These are phyloP conservation scores for Aspergillus egyptiacus DNA, from an alignment of 495 filamentous ascomycete genomes.

Conservation along the genomic window DNA sequence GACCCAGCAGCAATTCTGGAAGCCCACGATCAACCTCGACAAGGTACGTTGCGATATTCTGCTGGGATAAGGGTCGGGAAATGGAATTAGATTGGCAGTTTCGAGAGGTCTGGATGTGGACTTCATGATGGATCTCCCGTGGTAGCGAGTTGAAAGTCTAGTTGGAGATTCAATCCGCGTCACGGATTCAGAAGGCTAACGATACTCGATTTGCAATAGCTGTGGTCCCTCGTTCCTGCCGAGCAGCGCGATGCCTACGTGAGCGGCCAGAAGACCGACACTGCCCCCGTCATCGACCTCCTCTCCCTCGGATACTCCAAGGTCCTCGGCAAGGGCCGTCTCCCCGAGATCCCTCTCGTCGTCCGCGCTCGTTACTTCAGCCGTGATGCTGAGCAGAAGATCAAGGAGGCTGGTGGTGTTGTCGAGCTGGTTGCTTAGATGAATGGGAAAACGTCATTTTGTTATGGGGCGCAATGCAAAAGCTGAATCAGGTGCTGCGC, in stretches of 20 bases:
- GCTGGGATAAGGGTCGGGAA: neutral
- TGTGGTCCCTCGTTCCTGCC: constrained; percentile 74
- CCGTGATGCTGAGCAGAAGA: constrained; percentile 87
- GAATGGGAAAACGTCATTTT: constrained; percentile 23
- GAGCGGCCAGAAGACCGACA: constrained; percentile 64
- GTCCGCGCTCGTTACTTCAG: constrained; percentile 85
- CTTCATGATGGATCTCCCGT: neutral
- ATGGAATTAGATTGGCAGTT: neutral
- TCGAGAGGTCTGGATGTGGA: neutral
- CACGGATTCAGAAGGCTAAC: too few species aligned
- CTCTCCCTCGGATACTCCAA: constrained; percentile 88
- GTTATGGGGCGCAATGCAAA: constrained; percentile 27
- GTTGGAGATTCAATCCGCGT: too few species aligned
- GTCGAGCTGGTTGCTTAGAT: constrained; percentile 85
- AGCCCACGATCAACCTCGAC: constrained; percentile 84
- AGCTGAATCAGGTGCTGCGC: constrained; percentile 32
- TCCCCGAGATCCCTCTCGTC: constrained; percentile 79
- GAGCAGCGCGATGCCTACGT: constrained; percentile 83
- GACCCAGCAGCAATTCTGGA: constrained; percentile 85
- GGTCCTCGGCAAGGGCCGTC: constrained; percentile 85
- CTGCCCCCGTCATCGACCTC: constrained; percentile 87
- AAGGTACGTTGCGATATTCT: constrained; percentile 53
- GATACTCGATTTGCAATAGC: constrained; percentile 47
- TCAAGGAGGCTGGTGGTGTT: constrained; percentile 87
- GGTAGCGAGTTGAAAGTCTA: neutral